A percentile compares a stretch with the other conserved stretches of the same genome.
Evolutionary conservation across 164 flowering plant species (phyloP).

Genomic region (Macadamia integrifolia): DNA sequence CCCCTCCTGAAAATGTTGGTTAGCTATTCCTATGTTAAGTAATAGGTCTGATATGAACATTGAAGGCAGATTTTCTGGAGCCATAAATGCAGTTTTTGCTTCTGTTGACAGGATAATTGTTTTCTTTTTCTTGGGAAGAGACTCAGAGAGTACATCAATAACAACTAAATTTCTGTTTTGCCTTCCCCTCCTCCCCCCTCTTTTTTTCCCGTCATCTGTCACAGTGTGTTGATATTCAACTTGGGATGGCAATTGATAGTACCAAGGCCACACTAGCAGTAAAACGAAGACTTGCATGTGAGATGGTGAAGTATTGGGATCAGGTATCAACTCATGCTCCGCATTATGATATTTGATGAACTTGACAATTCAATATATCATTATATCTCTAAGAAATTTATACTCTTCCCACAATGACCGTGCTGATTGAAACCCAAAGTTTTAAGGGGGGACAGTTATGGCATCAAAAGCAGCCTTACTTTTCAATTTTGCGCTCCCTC

Average conservation of each 20-base stretch:
- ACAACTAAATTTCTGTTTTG: neutral
- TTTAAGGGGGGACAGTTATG: too few relatives aligned
- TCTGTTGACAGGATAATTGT: too few relatives aligned
- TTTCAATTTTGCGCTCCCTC: too few relatives aligned
- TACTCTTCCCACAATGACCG: neutral
- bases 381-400: neutral
- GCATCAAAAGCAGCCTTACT: too few relatives aligned
- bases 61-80: too few relatives aligned
- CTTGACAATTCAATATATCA: too few relatives aligned
- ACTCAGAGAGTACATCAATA: too few relatives aligned
- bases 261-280: slow-evolving; percentile 95
- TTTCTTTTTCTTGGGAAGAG: too few relatives aligned
- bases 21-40: neutral
- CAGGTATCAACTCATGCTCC: slow-evolving; percentile 52
- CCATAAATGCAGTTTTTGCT: too few relatives aligned
- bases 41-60: neutral
- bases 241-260: slow-evolving; percentile 97
- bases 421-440: too few relatives aligned
- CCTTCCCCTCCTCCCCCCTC: neutral
- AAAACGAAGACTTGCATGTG: slow-evolving; percentile 96
- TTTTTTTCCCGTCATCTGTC: neutral
- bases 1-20: neutral
- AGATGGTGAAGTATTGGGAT: slow-evolving; percentile 97
- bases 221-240: slow-evolving; percentile 89
- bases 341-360: neutral